phyloP scores from a whole-genome alignment of 2,329 filamentous ascomycete genomes.

The Monilinia laxa region DNA sequence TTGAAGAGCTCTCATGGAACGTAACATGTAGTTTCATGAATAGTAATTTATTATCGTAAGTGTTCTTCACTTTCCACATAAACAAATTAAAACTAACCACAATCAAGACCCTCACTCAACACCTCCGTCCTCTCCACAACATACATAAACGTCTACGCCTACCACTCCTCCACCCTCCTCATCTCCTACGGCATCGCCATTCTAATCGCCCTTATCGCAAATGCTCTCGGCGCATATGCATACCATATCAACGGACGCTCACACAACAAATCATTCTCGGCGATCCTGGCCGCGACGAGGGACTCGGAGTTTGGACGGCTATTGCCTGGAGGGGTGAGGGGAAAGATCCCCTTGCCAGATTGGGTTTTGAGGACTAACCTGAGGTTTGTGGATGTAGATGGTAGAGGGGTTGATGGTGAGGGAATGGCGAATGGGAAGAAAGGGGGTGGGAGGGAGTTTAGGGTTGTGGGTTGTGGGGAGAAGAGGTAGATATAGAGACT shows the following conservation, averaged over 20 bases:
- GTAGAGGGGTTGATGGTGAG: constrained; percentile 57
- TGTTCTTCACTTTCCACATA: not conserved
- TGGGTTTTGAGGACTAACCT: not conserved
- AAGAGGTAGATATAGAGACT: constrained; percentile 61
- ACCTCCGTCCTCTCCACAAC: not conserved
- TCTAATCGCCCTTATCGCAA: constrained; percentile 23
- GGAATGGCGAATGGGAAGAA: constrained; percentile 56
- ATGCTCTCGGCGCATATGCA: constrained; percentile 26
- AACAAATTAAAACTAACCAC: not conserved
- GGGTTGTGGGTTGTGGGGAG: constrained; percentile 62
- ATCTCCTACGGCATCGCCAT: constrained; percentile 29
- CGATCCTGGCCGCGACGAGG: constrained; percentile 28
- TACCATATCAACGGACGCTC: constrained; percentile 28
- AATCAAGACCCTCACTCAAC: not conserved
- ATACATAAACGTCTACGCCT: constrained; percentile 27
- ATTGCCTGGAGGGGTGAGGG: not conserved
- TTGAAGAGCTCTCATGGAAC: constrained; percentile 7
- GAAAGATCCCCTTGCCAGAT: constrained; percentile 1
- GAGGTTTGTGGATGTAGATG: constrained; percentile 42
- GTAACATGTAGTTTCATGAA: not conserved
- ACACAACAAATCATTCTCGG: constrained; percentile 31
- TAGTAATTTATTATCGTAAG: not conserved
- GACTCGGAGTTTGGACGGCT: constrained; percentile 13
- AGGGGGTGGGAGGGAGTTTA: constrained; percentile 52
- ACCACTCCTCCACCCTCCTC: constrained; percentile 26